phyloP scores from a whole-genome alignment of 2,329 filamentous ascomycete genomes.

The Cucurbitaria berberidis region DNA sequence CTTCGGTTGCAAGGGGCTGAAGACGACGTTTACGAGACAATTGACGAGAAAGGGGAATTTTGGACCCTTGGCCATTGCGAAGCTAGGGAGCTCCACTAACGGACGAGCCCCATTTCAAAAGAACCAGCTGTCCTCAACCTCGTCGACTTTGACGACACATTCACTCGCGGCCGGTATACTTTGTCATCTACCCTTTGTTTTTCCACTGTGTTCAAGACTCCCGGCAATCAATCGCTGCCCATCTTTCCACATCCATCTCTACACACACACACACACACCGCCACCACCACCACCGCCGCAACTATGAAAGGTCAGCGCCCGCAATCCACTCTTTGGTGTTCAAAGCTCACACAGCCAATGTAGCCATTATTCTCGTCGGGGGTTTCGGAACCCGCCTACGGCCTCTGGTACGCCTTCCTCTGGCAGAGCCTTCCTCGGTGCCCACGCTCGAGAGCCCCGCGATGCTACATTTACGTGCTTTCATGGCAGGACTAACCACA shows the following conservation, averaged over 20 bases:
- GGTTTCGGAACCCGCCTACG: constrained; percentile 98
- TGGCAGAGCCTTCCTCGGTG: constrained; percentile 17
- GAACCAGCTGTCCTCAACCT: constrained; percentile 32
- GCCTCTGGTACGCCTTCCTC: constrained; percentile 71
- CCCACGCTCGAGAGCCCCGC: constrained; percentile 10
- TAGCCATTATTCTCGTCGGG: constrained; percentile 97
- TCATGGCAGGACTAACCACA: constrained; percentile 28
- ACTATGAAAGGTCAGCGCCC: constrained; percentile 50
- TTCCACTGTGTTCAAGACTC: constrained; percentile 14
- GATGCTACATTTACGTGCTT: not conserved
- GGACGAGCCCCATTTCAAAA: constrained; percentile 15
- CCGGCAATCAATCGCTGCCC: constrained; percentile 21
- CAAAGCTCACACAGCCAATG: constrained; percentile 14
- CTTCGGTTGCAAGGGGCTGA: constrained; percentile 26
- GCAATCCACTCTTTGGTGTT: constrained; percentile 10
- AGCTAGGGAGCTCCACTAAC: constrained; percentile 32
- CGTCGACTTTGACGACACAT: constrained; percentile 26
- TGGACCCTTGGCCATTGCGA: constrained; percentile 11
- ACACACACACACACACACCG: constrained; percentile 1
- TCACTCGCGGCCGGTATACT: no score
- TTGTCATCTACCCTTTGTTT: not conserved
- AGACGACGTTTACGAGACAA: constrained; percentile 7
- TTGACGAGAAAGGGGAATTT: constrained; percentile 11
- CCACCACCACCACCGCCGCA: constrained; percentile 29
- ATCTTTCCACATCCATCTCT: constrained; percentile 10